Evolutionary conservation across 495 filamentous ascomycete species (phyloP).

Genomic region (Trichoderma gamsii): DNA sequence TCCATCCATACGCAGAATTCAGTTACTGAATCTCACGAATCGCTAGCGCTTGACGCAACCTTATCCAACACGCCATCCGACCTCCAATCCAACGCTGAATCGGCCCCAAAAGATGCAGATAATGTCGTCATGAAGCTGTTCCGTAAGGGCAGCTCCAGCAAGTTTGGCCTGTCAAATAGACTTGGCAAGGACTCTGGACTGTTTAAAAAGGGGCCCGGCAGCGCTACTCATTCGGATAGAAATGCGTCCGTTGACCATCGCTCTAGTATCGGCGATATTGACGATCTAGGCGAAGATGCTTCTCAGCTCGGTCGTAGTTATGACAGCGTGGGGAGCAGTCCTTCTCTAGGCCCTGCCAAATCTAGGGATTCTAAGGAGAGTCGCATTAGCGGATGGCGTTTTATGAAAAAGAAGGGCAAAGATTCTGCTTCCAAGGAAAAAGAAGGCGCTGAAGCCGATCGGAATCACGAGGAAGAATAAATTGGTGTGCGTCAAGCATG

Average conservation of each 20-base stretch:
- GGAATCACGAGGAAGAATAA: slow-evolving; percentile 19
- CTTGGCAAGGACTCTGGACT: slow-evolving; percentile 56
- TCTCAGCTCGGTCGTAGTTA: slow-evolving; percentile 34
- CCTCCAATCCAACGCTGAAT: slow-evolving; percentile 36
- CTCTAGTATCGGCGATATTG: slow-evolving; percentile 44
- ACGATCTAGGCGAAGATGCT: slow-evolving; percentile 35
- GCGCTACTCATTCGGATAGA: slow-evolving; percentile 38
- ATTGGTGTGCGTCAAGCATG: no score
- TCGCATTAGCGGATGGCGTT: slow-evolving; percentile 38
- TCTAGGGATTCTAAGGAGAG: slow-evolving; percentile 28
- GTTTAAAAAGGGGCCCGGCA: slow-evolving; percentile 55
- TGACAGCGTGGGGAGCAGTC: slow-evolving; percentile 39
- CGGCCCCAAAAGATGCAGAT: slow-evolving; percentile 36
- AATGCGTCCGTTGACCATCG: slow-evolving; percentile 35
- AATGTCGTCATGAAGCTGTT: slow-evolving; percentile 63
- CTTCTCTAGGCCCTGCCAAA: slow-evolving; percentile 32
- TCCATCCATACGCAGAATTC: slow-evolving; percentile 56
- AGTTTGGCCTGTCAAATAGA: slow-evolving; percentile 64
- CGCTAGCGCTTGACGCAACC: slow-evolving; percentile 56
- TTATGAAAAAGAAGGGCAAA: slow-evolving; percentile 41
- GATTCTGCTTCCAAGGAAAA: slow-evolving; percentile 32
- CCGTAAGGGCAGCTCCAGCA: slow-evolving; percentile 72
- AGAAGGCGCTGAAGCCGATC: slow-evolving; percentile 42
- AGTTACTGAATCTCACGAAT: slow-evolving; percentile 65
- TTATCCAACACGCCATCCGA: slow-evolving; percentile 63